Evolutionary conservation across 345 rosid genomes (phyloP).

Genomic region (Draba incana): DNA sequence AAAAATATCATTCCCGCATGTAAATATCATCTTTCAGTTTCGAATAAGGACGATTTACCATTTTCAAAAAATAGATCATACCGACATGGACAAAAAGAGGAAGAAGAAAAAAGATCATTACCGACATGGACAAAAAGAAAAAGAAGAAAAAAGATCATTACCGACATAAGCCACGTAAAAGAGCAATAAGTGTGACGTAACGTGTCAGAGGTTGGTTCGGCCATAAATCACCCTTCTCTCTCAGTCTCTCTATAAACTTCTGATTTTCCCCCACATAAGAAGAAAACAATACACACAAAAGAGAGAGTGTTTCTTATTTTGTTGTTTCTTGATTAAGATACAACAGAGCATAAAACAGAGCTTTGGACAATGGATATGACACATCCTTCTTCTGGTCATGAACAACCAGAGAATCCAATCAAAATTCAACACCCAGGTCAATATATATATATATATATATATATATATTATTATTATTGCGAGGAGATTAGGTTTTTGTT

Average conservation of each 20-base stretch:
- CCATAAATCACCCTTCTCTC: background rate
- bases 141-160: background rate
- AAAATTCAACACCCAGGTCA: slow-evolving; percentile 41
- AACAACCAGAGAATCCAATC: slow-evolving; percentile 45
- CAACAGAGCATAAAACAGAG: background rate
- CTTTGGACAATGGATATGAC: slow-evolving; percentile 31
- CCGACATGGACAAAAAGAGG: slow-evolving; percentile 24
- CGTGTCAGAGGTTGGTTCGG: slow-evolving; percentile 45
- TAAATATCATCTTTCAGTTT: background rate
- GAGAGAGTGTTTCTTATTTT: background rate
- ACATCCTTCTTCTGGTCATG: slow-evolving; percentile 41
- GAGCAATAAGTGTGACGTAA: slow-evolving; percentile 6
- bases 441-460: too few species aligned
- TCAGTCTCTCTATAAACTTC: slow-evolving; percentile 13
- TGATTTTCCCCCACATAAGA: background rate
- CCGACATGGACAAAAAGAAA: slow-evolving; percentile 25
- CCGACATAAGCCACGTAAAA: slow-evolving; percentile 7
- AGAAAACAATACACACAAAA: slow-evolving; percentile 8
- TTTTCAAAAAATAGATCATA: slow-evolving; percentile 7
- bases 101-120: slow-evolving; percentile 8
- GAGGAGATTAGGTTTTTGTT: too few species aligned
- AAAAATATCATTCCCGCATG: slow-evolving; percentile 33
- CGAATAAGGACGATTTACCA: slow-evolving; percentile 1
- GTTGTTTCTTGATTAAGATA: background rate
- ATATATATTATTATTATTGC: too few species aligned